Conservation (phyloP, 306 rosid genomes). For the Rosa persica region DNA sequence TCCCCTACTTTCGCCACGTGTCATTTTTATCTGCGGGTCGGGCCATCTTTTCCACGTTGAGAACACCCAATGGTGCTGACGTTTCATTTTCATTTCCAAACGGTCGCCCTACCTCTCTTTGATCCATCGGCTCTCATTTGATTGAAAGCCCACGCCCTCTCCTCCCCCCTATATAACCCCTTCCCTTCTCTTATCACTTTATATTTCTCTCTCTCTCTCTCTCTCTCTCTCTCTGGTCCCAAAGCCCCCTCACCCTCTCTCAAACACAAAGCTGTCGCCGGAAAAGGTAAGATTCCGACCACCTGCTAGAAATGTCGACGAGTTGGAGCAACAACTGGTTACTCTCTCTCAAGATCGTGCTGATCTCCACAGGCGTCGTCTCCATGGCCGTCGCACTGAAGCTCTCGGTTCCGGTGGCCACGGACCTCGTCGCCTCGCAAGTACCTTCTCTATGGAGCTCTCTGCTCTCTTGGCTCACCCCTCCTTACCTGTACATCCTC, state of each 20-base stretch:
- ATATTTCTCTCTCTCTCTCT: background rate
- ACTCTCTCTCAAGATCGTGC: slow-evolving; percentile 40
- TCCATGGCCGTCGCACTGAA: slow-evolving; percentile 66
- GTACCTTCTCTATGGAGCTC: slow-evolving; percentile 62
- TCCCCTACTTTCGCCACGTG: too few species aligned
- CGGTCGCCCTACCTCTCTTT: background rate
- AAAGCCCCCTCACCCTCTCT: background rate
- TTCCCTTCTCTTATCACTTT: background rate
- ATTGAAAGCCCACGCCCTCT: background rate
- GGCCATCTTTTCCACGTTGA: background rate
- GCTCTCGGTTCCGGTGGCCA: slow-evolving; percentile 52
- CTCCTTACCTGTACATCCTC: slow-evolving; percentile 79
- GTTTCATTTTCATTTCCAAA: background rate
- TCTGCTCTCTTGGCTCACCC: slow-evolving; percentile 54
- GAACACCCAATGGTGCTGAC: background rate
- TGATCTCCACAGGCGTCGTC: slow-evolving; percentile 60
- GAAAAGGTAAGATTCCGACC: background rate
- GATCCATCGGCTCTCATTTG: slow-evolving; percentile 35
- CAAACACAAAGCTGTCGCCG: background rate
- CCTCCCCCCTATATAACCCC: slow-evolving; percentile 11
- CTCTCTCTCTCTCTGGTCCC: background rate
- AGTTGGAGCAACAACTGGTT: slow-evolving; percentile 32
- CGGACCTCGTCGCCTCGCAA: slow-evolving; percentile 50
- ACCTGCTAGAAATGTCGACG: slow-evolving; percentile 22
- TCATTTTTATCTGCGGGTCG: background rate